A percentile compares a stretch with the other conserved stretches of the same genome.
Conservation (phyloP, 768 basidiomycete species). For the Cyathus striatus region DNA sequence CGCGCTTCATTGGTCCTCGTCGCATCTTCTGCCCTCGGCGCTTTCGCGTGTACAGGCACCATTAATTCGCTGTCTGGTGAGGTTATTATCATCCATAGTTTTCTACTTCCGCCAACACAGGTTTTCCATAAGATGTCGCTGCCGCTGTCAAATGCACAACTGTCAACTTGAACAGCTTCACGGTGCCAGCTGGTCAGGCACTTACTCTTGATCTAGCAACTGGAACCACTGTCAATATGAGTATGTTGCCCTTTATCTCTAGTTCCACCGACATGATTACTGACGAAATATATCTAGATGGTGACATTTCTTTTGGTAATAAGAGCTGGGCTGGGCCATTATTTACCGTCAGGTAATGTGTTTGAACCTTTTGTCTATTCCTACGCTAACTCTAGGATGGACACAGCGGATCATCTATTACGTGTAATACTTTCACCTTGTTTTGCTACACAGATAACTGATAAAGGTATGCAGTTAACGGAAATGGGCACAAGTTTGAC, state of each 20-base stretch:
- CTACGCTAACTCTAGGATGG: too few relatives aligned
- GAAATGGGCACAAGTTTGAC: constrained; percentile 35
- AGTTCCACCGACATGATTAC: too few relatives aligned
- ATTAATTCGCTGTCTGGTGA: constrained; percentile 43
- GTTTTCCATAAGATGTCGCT: constrained; percentile 29
- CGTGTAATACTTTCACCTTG: constrained; percentile 30
- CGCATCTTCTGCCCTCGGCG: too few relatives aligned
- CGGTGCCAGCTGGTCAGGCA: constrained; percentile 48
- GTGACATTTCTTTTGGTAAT: constrained; percentile 54
- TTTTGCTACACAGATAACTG: background rate
- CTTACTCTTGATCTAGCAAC: constrained; percentile 39
- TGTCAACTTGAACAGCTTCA: constrained; percentile 52
- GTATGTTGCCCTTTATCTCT: constrained; percentile 20
- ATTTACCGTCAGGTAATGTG: constrained; percentile 46
- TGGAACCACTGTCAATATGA: constrained; percentile 54
- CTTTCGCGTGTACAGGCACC: constrained; percentile 53
- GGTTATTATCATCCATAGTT: constrained; percentile 14
- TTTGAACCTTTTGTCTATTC: too few relatives aligned
- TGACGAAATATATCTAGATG: too few relatives aligned
- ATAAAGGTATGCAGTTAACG: constrained; percentile 23
- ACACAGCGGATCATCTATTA: constrained; percentile 43
- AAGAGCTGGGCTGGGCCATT: constrained; percentile 48
- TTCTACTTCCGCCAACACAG: background rate
- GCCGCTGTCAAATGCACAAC: constrained; percentile 53
- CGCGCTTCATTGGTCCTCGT: too few relatives aligned